Evolutionary conservation across 164 flowering plant species (phyloP), one percentile per base, ranked within the genome.

Genomic region (Nymphaea thermarum): DNA sequence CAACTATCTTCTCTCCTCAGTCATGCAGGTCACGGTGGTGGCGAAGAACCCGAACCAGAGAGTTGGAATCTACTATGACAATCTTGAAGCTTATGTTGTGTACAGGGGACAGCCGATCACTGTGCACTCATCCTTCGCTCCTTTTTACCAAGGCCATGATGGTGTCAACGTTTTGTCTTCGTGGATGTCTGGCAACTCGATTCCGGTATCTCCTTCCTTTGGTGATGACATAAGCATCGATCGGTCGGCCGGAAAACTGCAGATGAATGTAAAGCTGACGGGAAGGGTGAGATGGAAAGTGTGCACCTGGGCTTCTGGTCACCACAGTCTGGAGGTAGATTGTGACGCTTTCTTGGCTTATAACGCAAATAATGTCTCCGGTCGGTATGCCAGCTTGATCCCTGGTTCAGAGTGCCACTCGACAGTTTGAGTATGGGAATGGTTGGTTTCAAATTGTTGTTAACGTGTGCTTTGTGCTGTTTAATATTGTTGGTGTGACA

Each of bases 281-380:
- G 94, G 94, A 3, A 68, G 70, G 75, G 65, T 88, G 0, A 66
- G 89, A 60, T 88, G 94, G 94, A 88, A 82, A 68, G 84, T 88
- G 5, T 88, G 91, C 44, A 79, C 82, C 36, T 88, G 86, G 89
- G 86, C 84, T 43, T 88, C 94, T 3, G 78, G 89, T 2, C 66
- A 67, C 4, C 80, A 85, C 66, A 76, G 78, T 55, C 64, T 88
- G 18, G 76, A 76, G 55, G 84, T 88, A 5, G 73, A 82, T 47
- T 88, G 94, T 65, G 64, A 69, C 36, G 61, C 78, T 5, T 18
- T 73, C 36, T 47, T 75, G 72, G 55, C 18, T 61, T 71, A 67
- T 16, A 71, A 71, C 6, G 71, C 69, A 4, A 59, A 65, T 43
- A 43, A 44, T 42, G 61, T 42, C 4, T 8, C 73, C 2, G 73